Evolutionary conservation across 2,329 filamentous ascomycete genomes (phyloP), one percentile per base, ranked within the genome.

Genomic region (Plectosphaerella sp.): DNA sequence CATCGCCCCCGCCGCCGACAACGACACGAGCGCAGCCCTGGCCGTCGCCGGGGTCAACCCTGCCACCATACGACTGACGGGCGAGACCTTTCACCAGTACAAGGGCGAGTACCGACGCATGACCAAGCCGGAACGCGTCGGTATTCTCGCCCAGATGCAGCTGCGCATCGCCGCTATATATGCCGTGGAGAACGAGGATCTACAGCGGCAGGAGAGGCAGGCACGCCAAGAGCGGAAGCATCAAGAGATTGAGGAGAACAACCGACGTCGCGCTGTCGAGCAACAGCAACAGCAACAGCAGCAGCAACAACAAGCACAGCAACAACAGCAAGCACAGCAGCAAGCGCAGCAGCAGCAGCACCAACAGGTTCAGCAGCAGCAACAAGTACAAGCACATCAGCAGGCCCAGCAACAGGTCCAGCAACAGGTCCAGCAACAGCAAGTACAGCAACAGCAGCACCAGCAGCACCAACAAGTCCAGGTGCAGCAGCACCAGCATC

Each of bases 21-120:
- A 6, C 12, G 66, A 69, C 10, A 72, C 71, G 0, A 59, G 64
- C 9, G 64, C 65, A 12, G 70, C 70, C 1, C 59, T 73, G 33
- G 67, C 71, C 51, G 62, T 72, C 10, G 70, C 72, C 1, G 72
- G 72, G 12, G 66, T 74, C 35, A 68, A 70, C 1, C 66, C 65
- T n/a, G 55, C 63, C 10, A 62, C 64, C 8, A 63, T 74, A 39
- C 71, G 69, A 39, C 61, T 74, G 9, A 71, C 69, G 1, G 72
- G 72, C 36, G 72, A 75, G 22, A 72, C 72, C 1, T 75, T 75
- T 53, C 68, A 72, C 52, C 69, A 71, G 33, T 71, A 73, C 57
- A 75, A 75, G 58, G 61, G 59, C 43, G 71, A 74, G 33, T 74
- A 74, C 35, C 70, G 72, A 6, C 73, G 72, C 49, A 70, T 74